Evolutionary conservation across 2,329 filamentous ascomycete genomes (phyloP).

Genomic region (Apiospora rasikravindrae): DNA sequence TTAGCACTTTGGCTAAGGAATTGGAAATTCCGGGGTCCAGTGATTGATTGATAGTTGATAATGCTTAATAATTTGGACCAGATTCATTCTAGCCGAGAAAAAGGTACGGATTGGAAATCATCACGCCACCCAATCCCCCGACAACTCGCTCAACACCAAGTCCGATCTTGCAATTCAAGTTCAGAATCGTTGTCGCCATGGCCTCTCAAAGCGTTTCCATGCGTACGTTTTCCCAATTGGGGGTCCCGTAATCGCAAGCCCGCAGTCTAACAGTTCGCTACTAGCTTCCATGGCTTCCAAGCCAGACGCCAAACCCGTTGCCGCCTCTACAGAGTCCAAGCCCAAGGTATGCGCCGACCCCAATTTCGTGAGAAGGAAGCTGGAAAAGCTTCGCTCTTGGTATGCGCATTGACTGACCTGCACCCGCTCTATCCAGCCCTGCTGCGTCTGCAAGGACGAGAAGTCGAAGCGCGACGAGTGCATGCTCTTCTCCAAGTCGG

Average conservation of each 20-base stretch:
- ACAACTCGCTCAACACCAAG: slow-evolving; percentile 4
- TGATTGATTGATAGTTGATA: background rate
- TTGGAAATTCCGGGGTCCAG: background rate
- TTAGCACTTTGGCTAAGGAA: background rate
- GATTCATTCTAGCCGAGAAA: slow-evolving; percentile 13
- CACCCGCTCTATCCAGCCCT: slow-evolving; percentile 65
- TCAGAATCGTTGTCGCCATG: slow-evolving; percentile 1
- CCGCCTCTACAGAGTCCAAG: slow-evolving; percentile 35
- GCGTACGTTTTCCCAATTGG: background rate
- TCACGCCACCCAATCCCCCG: slow-evolving; percentile 10
- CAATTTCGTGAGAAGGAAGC: background rate
- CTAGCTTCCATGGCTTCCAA: slow-evolving; percentile 36
- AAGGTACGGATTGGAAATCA: slow-evolving; percentile 2
- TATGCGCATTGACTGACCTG: background rate
- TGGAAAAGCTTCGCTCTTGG: background rate
- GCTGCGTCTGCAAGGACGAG: slow-evolving; percentile 97
- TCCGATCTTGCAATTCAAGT: background rate
- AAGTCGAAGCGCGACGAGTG: slow-evolving; percentile 94
- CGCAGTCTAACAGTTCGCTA: background rate
- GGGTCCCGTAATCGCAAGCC: background rate
- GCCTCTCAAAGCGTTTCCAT: slow-evolving; percentile 17
- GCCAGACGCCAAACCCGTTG: slow-evolving; percentile 31
- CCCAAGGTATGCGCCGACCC: slow-evolving; percentile 36
- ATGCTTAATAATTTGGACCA: background rate
- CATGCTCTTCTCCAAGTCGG: slow-evolving; percentile 93